Percentiles rank a stretch among this genome's conserved stretches.
Evolutionary conservation across 1,284 basidiomycete species (phyloP).

Genomic region (Ceratorhiza oryzae-sativae): DNA sequence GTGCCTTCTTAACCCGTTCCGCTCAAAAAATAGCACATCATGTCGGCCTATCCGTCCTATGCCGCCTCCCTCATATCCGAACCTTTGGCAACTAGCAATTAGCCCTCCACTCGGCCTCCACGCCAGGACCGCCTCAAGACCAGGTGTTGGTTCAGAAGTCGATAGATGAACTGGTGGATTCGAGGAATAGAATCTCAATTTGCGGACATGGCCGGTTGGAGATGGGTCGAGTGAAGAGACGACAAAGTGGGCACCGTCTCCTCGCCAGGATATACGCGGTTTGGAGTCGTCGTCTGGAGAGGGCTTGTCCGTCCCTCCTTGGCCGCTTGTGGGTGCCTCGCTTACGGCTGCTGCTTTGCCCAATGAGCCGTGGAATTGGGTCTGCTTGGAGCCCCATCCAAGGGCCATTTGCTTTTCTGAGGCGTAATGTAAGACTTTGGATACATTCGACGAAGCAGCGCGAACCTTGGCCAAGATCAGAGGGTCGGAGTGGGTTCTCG

Average conservation of each 20-base stretch:
- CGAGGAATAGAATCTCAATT: constrained; percentile 52
- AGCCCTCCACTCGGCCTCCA: constrained; percentile 92
- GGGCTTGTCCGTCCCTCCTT: constrained; percentile 52
- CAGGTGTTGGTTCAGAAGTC: constrained; percentile 83
- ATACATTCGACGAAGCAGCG: constrained; percentile 16
- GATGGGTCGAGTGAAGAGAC: constrained; percentile 70
- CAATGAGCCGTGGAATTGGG: constrained; percentile 96
- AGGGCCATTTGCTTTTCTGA: constrained; percentile 90
- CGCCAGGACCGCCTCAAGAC: constrained; percentile 80
- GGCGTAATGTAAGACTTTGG: no score
- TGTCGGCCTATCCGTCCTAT: constrained; percentile 73
- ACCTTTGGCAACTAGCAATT: constrained; percentile 83
- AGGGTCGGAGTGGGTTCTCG: constrained; percentile 74
- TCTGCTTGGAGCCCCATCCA: constrained; percentile 97
- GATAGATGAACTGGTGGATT: constrained; percentile 75
- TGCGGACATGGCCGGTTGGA: constrained; percentile 8
- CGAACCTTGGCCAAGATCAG: constrained; percentile 85
- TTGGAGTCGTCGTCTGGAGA: constrained; percentile 76
- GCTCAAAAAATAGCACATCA: constrained; percentile 93
- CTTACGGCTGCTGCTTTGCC: constrained; percentile 82
- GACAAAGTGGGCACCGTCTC: constrained; percentile 89
- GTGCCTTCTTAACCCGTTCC: constrained; percentile 91
- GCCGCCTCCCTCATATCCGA: constrained; percentile 75
- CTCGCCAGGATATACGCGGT: constrained; percentile 89
- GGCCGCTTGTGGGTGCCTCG: constrained; percentile 58